Conservation (phyloP, 345 rosid species). For the Rhizophora apiculata region DNA sequence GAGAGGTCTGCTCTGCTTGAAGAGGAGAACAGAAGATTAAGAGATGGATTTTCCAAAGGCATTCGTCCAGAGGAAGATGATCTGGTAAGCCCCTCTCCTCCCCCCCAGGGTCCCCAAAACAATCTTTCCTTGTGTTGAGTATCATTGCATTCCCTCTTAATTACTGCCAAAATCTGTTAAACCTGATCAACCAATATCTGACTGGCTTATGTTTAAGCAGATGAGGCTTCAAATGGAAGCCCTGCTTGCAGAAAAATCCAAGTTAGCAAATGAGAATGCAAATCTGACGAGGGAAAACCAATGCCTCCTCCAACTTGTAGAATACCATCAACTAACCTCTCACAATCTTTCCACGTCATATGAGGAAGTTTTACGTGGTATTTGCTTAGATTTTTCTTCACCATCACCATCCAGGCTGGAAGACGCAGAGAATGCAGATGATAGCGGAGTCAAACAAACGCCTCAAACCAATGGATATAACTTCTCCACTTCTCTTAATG, state of each 20-base stretch:
- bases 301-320: conserved; percentile 79
- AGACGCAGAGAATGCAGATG: conserved; percentile 22
- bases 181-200: background rate
- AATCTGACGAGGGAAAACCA: conserved; percentile 79
- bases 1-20: conserved; percentile 72
- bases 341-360: conserved; percentile 76
- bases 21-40: conserved; percentile 82
- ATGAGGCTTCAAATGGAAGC: conserved; percentile 94
- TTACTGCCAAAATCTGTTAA: background rate
- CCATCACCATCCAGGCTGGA: conserved; percentile 31
- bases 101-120: too few relatives aligned
- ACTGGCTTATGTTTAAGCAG: conserved; percentile 28
- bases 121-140: background rate
- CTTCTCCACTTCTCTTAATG: conserved; percentile 42
- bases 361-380: conserved; percentile 56
- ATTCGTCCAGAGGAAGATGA: conserved; percentile 94
- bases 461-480: conserved; percentile 9
- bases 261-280: conserved; percentile 80
- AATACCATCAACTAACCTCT: conserved; percentile 82
- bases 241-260: conserved; percentile 80
- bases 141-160: background rate
- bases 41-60: conserved; percentile 66
- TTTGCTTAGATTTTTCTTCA: conserved; percentile 78
- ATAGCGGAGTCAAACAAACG: conserved; percentile 9
- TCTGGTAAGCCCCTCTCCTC: conserved; percentile 40